Base-by-base conservation (phyloP, 148 eudicot species). In the Fagopyrum homotropicum region DNA sequence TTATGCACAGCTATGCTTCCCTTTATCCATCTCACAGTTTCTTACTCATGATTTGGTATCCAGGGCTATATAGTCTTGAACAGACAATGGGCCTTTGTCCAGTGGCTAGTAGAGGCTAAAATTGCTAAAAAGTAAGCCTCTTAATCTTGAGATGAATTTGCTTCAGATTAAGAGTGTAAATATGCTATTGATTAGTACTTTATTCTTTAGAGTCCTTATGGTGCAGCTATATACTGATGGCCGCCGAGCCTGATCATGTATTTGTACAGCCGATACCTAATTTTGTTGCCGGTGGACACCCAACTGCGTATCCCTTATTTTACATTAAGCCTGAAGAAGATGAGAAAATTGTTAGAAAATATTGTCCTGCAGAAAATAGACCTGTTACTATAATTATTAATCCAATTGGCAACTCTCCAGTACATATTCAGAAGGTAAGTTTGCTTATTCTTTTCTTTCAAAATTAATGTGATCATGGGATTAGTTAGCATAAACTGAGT, bases 71-170 rank as follows among this genome's bases (percentile, higher is more conserved):
- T 91, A 56, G 96, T 89, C 72, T 75, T 91, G 79, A 91, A 93
- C 75, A 90, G 98, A 80, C 98, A 96, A 16, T 93, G 98, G 98
- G 98, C 98, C 60, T 93, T 93, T 69, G 98, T 93, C 77, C 98
- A 93, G 75, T 92, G 97, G 97, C 89, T 92, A 72, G 83, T 83
- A 69, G 84, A 84, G 81, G 95, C 88, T 59, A 72, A 81, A 35
- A 90, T 92, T 72, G 88, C 87, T 75, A 95, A 92, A 83, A 92
- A 92, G 97, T 92, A 77, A 83, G 97, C 69, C 75, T 74, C 72
- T 74, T 26, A 44, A 74, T 75, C 73, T 74, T 14, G 45, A 11
- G 1, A 54, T 14, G 16, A 10, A 4, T 22, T 48, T 72, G 74
- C 74, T 72, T 72, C 43, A 72, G n/a, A 52, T 46, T 43, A 14